Percentiles rank a stretch among this genome's conserved stretches.
phyloP scores from a whole-genome alignment of 2,329 filamentous ascomycete species.

The Coleophoma cylindrospora region DNA sequence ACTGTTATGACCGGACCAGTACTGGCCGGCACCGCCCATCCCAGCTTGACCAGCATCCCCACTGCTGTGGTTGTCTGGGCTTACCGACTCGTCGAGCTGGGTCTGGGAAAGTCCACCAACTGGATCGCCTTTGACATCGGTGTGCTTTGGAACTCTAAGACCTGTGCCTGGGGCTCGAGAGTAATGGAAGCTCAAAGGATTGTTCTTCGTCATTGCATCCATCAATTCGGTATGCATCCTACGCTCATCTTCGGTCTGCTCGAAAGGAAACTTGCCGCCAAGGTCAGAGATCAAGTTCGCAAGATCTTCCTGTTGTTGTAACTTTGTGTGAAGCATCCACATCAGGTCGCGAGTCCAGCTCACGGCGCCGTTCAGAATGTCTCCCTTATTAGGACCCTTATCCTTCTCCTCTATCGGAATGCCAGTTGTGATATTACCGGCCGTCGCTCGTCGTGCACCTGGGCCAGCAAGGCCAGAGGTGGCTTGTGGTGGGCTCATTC shows the following conservation, averaged over 20 bases:
- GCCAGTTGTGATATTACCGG: conserved; percentile 85
- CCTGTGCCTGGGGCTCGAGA: conserved; percentile 78
- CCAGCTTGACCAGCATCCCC: conserved; percentile 21
- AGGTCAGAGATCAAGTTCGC: conserved; percentile 68
- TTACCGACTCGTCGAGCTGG: conserved; percentile 42
- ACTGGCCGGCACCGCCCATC: conserved; percentile 37
- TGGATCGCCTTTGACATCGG: conserved; percentile 81
- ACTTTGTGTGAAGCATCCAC: conserved; percentile 90
- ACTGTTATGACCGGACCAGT: conserved; percentile 67
- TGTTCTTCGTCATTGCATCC: conserved; percentile 80
- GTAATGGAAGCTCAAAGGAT: conserved; percentile 70
- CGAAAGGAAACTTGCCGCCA: conserved; percentile 73
- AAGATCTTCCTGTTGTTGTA: conserved; percentile 84
- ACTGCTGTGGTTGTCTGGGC: conserved; percentile 35
- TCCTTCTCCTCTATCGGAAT: conserved; percentile 95
- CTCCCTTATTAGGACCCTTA: conserved; percentile 97
- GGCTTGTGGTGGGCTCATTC: conserved; percentile 66
- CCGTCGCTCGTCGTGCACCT: conserved; percentile 70
- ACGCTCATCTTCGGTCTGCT: conserved; percentile 84
- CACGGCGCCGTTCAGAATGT: conserved; percentile 94
- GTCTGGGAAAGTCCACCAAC: conserved; percentile 42
- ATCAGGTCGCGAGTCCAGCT: conserved; percentile 97
- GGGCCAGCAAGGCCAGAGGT: conserved; percentile 86
- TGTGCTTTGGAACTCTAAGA: conserved; percentile 87
- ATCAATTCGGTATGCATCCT: conserved; percentile 93